Conservation (phyloP, 495 filamentous ascomycete species). For the Trichocladium uniseriatum region DNA sequence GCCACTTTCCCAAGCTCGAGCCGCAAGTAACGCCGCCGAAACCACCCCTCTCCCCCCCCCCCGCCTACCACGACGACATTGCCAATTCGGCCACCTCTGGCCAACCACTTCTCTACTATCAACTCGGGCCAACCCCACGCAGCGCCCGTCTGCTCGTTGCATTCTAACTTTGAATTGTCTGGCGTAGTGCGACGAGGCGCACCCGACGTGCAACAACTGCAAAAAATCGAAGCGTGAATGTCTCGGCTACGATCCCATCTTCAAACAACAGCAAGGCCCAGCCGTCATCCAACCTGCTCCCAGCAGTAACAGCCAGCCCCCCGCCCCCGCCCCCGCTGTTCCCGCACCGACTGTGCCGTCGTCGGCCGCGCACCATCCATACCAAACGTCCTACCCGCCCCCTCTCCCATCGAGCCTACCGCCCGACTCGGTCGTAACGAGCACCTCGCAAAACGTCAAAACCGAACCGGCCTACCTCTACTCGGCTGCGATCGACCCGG, state of each 20-base stretch:
- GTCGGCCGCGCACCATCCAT: conserved; percentile 25
- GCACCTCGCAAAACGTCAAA: conserved; percentile 48
- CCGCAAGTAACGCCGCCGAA: no score
- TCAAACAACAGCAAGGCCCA: conserved; percentile 76
- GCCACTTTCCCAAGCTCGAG: conserved; percentile 7
- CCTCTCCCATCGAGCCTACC: conserved; percentile 20
- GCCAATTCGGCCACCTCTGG: no score
- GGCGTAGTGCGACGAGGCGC: conserved; percentile 87
- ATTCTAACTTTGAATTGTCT: conserved; percentile 11
- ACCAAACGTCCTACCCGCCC: conserved; percentile 22
- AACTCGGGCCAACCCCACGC: not conserved
- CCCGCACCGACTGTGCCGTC: conserved; percentile 27
- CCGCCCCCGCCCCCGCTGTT: conserved; percentile 21
- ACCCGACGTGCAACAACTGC: conserved; percentile 93
- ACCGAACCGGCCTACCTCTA: conserved; percentile 55
- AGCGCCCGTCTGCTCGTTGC: not conserved
- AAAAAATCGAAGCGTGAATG: conserved; percentile 97
- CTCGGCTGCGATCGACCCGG: conserved; percentile 63
- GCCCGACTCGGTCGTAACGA: conserved; percentile 32
- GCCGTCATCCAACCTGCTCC: conserved; percentile 65
- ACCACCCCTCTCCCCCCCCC: no score
- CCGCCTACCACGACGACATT: no score
- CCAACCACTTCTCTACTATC: not conserved
- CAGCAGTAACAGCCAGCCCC: conserved; percentile 22
- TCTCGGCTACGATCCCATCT: conserved; percentile 95